phyloP scores from a whole-genome alignment of 2,329 filamentous ascomycete species.

The Domatiomyces globalis region DNA sequence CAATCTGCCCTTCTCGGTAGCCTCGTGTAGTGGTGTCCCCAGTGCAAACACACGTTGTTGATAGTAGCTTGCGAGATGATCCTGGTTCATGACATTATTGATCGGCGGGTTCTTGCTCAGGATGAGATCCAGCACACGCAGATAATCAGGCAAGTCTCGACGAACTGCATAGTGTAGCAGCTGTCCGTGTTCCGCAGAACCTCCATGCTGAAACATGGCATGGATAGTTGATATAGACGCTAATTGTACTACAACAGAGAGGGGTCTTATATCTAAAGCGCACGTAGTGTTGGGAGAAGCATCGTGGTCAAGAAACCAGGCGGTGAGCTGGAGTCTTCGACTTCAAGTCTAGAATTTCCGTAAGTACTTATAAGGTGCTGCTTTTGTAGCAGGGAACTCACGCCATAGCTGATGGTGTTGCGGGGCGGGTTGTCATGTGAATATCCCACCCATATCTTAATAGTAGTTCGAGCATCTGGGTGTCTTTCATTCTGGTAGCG shows the following conservation, averaged over 20 bases:
- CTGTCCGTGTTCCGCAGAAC: constrained; percentile 2
- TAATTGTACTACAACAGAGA: constrained; percentile 17
- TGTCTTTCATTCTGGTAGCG: too few relatives aligned
- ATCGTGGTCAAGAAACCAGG: constrained; percentile 20
- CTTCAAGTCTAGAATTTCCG: constrained; percentile 12
- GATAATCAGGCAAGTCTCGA: too few relatives aligned
- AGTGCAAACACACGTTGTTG: constrained; percentile 1
- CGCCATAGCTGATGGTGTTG: constrained; percentile 8
- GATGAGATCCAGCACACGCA: too few relatives aligned
- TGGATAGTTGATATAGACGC: constrained; percentile 14
- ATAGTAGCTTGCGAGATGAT: background rate
- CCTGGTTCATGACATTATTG: background rate
- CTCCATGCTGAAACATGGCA: constrained; percentile 12
- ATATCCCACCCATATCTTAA: constrained; percentile 15
- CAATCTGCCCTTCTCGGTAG: constrained; percentile 12
- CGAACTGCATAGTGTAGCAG: constrained; percentile 4
- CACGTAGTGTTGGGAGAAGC: constrained; percentile 20
- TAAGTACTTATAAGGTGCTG: background rate
- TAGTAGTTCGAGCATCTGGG: background rate
- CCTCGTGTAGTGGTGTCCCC: constrained; percentile 18
- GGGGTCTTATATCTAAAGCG: constrained; percentile 16
- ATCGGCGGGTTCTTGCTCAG: too few relatives aligned
- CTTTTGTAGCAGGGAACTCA: constrained; percentile 7
- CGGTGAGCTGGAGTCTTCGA: constrained; percentile 16
- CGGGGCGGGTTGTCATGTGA: constrained; percentile 14